Evolutionary conservation across 176 grass and related monocot species (phyloP), one percentile per base, ranked within the genome.

Genomic region (Poa annua): DNA sequence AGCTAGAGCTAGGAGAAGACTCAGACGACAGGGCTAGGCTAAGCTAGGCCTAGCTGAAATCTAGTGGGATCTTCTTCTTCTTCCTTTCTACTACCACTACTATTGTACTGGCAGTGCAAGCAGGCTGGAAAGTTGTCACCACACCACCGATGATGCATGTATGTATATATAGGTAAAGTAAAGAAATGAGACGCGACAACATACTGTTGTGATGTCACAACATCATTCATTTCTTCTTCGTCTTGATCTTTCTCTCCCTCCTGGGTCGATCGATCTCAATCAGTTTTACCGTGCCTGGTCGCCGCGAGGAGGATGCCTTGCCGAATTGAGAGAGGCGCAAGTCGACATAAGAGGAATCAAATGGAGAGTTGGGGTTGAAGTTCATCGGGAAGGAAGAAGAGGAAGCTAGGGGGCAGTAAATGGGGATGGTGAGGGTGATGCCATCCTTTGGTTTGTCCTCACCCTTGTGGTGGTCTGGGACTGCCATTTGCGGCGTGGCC

Each of bases 401-500:
- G 33, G 36, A 50, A 10, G 25, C 2, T 1, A 11, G 44, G 44
- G 3, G 17, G 88, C 74, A 90, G 79, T 83, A 86, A 90, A 79
- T 83, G 74, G 84, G 68, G 84, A 69, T 83, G 88, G 75, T 57
- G 88, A 90, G 50, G 84, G 69, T 75, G 85, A 80, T 83, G 80
- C 80, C 88, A 34, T 78, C 57, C 82, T 79, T 66, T 73, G 56
- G 4, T 41, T 90, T 90, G 88, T 87, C 88, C 88, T 84, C 68
- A 80, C 80, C 88, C 88, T 87, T 87, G 29, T 29, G 29, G 29
- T 29, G 29, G 29, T 29, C 82, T 87, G 80, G 84, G 75, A 84
- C 84, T 87, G 88, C 85, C 80, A 87, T 90, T 90, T 90, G 80
- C 75, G 88, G 88, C 80, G 88, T 90, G 88, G 88, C 80, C 85